A percentile compares a stretch with the other conserved stretches of the same genome.
These are phyloP conservation scores for Pythium plurisporium DNA, from an alignment of 352 stramenopile genomes.

Conservation along the genomic window DNA sequence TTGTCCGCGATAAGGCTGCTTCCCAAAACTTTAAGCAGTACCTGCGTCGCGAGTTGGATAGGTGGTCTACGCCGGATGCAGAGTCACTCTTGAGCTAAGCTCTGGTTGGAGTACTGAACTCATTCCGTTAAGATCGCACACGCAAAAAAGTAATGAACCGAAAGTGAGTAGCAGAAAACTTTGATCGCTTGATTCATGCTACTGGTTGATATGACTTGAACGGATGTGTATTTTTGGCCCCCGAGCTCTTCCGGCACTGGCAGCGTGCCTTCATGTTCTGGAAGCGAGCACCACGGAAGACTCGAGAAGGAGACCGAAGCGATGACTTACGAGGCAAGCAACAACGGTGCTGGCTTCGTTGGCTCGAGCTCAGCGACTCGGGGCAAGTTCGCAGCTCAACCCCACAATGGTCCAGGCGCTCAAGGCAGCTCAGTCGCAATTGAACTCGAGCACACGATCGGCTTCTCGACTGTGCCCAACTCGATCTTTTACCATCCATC, in stretches of 20 bases:
- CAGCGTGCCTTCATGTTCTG: background rate
- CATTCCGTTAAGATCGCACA: background rate
- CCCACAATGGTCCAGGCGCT: background rate
- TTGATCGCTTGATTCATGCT: no score
- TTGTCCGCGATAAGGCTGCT: conserved; percentile 43
- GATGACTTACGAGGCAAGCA: conserved; percentile 14
- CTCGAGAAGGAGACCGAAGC: no score
- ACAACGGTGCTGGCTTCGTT: background rate
- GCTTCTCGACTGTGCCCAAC: conserved; percentile 78
- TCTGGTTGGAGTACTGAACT: no score
- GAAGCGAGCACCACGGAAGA: background rate
- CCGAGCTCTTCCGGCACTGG: no score
- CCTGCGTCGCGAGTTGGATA: conserved; percentile 46
- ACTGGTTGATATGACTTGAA: no score
- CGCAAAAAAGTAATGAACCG: background rate
- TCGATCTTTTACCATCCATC: conserved; percentile 84
- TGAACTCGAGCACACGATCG: conserved; percentile 93
- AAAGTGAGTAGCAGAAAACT: no score
- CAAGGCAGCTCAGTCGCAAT: conserved; percentile 30
- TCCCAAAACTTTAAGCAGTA: conserved; percentile 54
- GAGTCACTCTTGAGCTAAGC: background rate
- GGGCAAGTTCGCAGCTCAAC: background rate
- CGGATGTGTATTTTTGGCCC: conserved; percentile 7
- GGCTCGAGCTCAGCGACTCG: background rate
- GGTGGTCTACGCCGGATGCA: conserved; percentile 24